Base-by-base conservation (phyloP, 768 basidiomycete species). In the Suillus variegatus region DNA sequence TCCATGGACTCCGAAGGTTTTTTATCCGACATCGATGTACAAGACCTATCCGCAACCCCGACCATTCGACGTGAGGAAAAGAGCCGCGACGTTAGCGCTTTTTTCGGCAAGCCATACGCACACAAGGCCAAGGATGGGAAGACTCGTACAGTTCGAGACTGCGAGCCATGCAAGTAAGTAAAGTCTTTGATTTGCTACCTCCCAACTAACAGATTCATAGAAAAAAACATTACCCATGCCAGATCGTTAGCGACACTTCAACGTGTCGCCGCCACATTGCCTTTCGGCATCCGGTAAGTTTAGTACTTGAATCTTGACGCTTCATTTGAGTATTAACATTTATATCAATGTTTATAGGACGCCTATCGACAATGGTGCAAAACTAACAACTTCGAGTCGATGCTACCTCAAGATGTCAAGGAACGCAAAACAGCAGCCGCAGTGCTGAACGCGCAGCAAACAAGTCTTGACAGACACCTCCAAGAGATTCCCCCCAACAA, bases 281-380 rank as follows among this genome's bases (percentile, higher is more conserved):
- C 2, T 64, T 41, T 41, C 4, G n/a, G n/a, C 63, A 64, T 38
- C 14, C 5, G 9, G 52, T 64, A 57, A 22, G 63, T 57, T 55
- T 20, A 18, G 35, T 13, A 20, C 43, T 41, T 20, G 6, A 16
- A 5, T 13, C 13, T n/a, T 22, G 14, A 16, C 6, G 13, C 14
- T 47, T 47, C 12, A 22, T 41, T 14, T 8, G n/a, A 18, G 13
- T 18, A 20, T 18, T 40, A 44, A 25, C 20, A 1, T 6, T 35
- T 35, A 35, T 35, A 35, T 35, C 35, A 35, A 35, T 35, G 35
- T 35, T 49, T 64, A 49, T 14, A 74, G 72, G 61, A 44, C n/a
- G 41, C 28, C 28, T 79, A 80, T 64, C 64, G 43, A 1, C 70
- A 71, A 49, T 80, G 78, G 79, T 68, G 66, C 35, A 57, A 71